Evolutionary conservation across 805 yeast species (phyloP).

Genomic region (Saturnispora mendoncae): DNA sequence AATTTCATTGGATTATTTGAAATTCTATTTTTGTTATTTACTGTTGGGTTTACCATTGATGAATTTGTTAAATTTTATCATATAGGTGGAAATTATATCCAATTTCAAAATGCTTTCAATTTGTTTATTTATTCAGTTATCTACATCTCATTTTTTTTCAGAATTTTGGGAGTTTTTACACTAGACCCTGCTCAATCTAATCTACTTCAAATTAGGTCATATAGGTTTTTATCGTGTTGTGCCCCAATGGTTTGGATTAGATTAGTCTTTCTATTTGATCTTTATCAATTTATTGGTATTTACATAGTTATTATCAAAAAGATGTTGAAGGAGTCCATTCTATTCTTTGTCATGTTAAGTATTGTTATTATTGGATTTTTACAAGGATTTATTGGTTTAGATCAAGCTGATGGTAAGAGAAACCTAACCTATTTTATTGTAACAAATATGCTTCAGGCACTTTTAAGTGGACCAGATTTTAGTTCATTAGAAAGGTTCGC

Average conservation of each 20-base stretch:
- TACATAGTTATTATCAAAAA: constrained; percentile 78
- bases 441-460: constrained; percentile 57
- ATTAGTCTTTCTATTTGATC: constrained; percentile 65
- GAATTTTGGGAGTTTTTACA: constrained; percentile 37
- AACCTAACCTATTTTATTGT: constrained; percentile 63
- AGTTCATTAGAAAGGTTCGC: constrained; percentile 62
- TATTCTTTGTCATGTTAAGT: constrained; percentile 65
- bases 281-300: constrained; percentile 75
- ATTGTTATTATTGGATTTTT: constrained; percentile 72
- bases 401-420: constrained; percentile 76
- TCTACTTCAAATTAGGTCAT: constrained; percentile 33
- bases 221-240: constrained; percentile 64
- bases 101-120: constrained; percentile 75
- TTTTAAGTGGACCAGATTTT: constrained; percentile 69
- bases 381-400: constrained; percentile 82
- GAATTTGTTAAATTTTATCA: constrained; percentile 66
- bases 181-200: constrained; percentile 20
- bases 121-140: constrained; percentile 57
- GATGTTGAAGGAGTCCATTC: constrained; percentile 80
- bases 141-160: constrained; percentile 41
- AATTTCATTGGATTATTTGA: constrained; percentile 40
- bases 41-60: constrained; percentile 57
- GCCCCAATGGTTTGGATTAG: constrained; percentile 87
- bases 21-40: constrained; percentile 50
- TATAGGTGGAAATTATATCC: constrained; percentile 62